Percentiles rank a stretch among this genome's conserved stretches.
Evolutionary conservation across 768 basidiomycete species (phyloP).

Genomic region (Suillus bovinus): DNA sequence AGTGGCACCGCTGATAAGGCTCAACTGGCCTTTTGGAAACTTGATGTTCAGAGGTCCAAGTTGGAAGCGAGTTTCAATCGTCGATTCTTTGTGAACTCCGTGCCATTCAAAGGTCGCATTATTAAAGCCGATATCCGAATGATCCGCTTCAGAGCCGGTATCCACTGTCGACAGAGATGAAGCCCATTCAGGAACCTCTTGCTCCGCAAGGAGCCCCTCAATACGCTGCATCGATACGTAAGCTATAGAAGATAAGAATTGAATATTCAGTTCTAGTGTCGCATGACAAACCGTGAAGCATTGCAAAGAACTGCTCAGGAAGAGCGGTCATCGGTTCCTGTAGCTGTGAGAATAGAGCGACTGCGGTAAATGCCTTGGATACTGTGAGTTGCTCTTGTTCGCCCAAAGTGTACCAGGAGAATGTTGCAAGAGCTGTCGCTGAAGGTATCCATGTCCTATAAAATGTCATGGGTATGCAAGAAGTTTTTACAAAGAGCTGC

Average conservation of each 20-base stretch:
- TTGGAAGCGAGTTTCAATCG: slow-evolving; percentile 43
- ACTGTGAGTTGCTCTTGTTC: slow-evolving; percentile 69
- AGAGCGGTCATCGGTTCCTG: slow-evolving; percentile 67
- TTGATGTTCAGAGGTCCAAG: slow-evolving; percentile 56
- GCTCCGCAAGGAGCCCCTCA: slow-evolving; percentile 67
- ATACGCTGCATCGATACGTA: slow-evolving; percentile 84
- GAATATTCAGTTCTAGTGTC: background rate
- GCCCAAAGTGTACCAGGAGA: slow-evolving; percentile 67
- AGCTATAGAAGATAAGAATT: slow-evolving; percentile 37
- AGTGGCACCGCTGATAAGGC: slow-evolving; percentile 64
- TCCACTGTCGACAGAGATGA: slow-evolving; percentile 52
- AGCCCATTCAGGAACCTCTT: slow-evolving; percentile 80
- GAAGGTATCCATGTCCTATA: slow-evolving; percentile 73
- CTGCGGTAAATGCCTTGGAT: slow-evolving; percentile 78
- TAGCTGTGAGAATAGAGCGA: slow-evolving; percentile 74
- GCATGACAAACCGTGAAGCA: slow-evolving; percentile 52
- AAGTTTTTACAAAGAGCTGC: slow-evolving; percentile 9
- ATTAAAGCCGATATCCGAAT: slow-evolving; percentile 48
- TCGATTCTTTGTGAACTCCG: slow-evolving; percentile 27
- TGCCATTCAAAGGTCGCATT: slow-evolving; percentile 63
- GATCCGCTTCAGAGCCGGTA: slow-evolving; percentile 4
- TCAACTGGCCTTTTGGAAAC: slow-evolving; percentile 59
- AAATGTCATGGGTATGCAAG: slow-evolving; percentile 9
- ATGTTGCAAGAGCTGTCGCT: slow-evolving; percentile 61
- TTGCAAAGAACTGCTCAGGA: slow-evolving; percentile 62